Percentiles rank a stretch among this genome's conserved stretches.
These are phyloP conservation scores for Fusarium heterosporum DNA, from an alignment of 2,329 filamentous ascomycete species.

Conservation along the genomic window DNA sequence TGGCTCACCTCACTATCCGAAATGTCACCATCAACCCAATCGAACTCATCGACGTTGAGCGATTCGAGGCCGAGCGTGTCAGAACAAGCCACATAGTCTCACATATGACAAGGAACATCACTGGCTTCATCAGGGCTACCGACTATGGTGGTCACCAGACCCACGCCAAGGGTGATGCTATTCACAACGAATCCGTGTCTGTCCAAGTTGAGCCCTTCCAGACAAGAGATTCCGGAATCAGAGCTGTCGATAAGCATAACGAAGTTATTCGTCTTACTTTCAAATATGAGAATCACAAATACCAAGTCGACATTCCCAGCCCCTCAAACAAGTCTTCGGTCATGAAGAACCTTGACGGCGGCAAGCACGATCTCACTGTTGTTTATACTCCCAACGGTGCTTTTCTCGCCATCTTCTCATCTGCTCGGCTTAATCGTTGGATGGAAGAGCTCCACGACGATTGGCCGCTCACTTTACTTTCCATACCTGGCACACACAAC, in stretches of 20 bases:
- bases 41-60: conserved; percentile 78
- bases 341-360: conserved; percentile 66
- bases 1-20: conserved; percentile 76
- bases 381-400: conserved; percentile 71
- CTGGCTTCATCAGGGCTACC: conserved; percentile 59
- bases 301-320: conserved; percentile 79
- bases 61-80: conserved; percentile 69
- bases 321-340: conserved; percentile 68
- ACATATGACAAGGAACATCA: conserved; percentile 59
- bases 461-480: conserved; percentile 81
- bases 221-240: conserved; percentile 67
- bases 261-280: conserved; percentile 82
- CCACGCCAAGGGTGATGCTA: conserved; percentile 67
- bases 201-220: conserved; percentile 76
- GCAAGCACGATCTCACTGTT: conserved; percentile 70
- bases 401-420: conserved; percentile 75
- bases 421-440: conserved; percentile 77
- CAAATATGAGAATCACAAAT: conserved; percentile 65
- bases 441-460: conserved; percentile 81
- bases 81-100: conserved; percentile 57
- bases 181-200: conserved; percentile 70
- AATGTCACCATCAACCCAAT: conserved; percentile 83
- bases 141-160: conserved; percentile 48
- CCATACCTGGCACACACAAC: conserved; percentile 96
- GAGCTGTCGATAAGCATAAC: conserved; percentile 66